Evolutionary conservation across 1,139 yeast species (phyloP), one percentile per base, ranked within the genome.

Genomic region (Hansenula lynferdii): DNA sequence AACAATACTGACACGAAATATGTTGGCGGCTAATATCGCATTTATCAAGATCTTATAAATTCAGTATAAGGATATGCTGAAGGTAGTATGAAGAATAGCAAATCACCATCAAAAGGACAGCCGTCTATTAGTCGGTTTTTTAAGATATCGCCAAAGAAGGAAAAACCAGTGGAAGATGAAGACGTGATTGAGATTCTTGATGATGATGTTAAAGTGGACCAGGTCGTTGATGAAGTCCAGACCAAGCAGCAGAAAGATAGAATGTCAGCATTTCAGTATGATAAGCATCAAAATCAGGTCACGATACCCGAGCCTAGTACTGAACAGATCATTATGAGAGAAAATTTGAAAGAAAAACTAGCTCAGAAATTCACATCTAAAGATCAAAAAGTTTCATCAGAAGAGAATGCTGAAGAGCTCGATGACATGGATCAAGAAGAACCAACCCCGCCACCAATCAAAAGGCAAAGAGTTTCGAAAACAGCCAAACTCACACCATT

Each of bases 401-500:
- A n/a, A n/a, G n/a, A n/a, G n/a, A 33, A 15, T 9, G 45, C 35
- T 2, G 37, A 32, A 2, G 41, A 36, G 2, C 37, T 31, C 4
- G 38, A 38, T 9, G 34, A 30, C 22, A 9, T 5, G n/a, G 39
- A 25, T 5, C 19, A 14, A 21, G 30, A 33, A 9, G 7, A 24
- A 19, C 36, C 38, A 20, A 17, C 20, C 8, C 24, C 24, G 9
- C 31, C 31, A 11, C 41, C 41, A 8, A 31, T 40, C 5, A 48
- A 48, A 37, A 45, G 41, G 17, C 17, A 34, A 7, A 43, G 46
- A 28, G 47, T 38, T 14, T 10, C 40, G 2, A 16, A 19, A 22
- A 6, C 9, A 3, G 44, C 44, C 35, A 66, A 65, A 38, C 58
- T 79, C n/a, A 90, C 96, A 0, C 96, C 97, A 0, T 62, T 89